Evolutionary conservation across 495 filamentous ascomycete species (phyloP), one percentile per base, ranked within the genome.

Genomic region (Podospora comata): DNA sequence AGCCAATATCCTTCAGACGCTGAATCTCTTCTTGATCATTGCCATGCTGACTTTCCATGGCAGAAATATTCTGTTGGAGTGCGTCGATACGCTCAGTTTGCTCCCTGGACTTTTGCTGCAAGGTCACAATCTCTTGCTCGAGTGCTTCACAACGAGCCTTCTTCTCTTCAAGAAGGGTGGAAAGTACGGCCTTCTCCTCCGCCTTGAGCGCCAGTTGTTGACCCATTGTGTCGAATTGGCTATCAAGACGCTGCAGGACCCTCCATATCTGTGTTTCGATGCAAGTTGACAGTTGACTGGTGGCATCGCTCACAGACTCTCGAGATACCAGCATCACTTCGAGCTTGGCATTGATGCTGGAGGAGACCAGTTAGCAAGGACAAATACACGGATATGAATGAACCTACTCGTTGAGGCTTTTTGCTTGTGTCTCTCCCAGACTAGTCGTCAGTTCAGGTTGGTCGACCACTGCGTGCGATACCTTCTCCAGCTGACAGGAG

Each of bases 131-230:
- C 5, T 72, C 66, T 16, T 61, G n/a, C 11, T 67, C 26, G 32
- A 70, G 68, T 15, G 34, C 20, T 28, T 62, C 34, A 34, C 67
- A 72, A 55, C 67, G 60, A 5, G 57, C 39, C 53, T 73, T 72
- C 30, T 72, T 69, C 11, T 68, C 66, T 27, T 71, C 68, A 28
- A 72, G 60, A 16, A 69, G 67, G 1, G 68, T 48, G 1, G 66
- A 54, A 18, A 75, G 62, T 53, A 66, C 71, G 20, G 66, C 70
- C 27, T 74, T 75, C 59, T 75, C 75, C 28, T 72, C 65, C 18
- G 44, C 64, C 54, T 68, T 74, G 16, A 72, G 55, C 4, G 65
- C 64, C 16, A 77, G 56, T 19, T 73, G 70, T n/a, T 67, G 62
- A 26, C 26, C 44, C 23, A 76, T 26, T 5, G 68, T 62, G 9